Evolutionary conservation across 2,329 filamentous ascomycete genomes (phyloP).

Genomic region (Mycocentrospora acerina): DNA sequence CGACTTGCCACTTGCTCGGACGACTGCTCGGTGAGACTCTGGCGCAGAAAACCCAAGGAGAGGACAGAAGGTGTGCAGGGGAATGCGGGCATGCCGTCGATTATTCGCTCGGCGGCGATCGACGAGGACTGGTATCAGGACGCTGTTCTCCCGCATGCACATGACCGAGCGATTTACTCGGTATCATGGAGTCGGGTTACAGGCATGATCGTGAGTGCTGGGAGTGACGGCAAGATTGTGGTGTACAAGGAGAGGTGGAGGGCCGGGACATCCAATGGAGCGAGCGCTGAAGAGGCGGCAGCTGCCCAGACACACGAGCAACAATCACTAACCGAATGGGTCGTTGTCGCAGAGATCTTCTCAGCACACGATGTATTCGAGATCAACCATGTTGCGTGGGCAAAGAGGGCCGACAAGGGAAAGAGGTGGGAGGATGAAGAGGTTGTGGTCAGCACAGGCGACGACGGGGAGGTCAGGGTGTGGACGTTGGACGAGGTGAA

Average conservation of each 20-base stretch:
- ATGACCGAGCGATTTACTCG: conserved; percentile 81
- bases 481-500: conserved; percentile 59
- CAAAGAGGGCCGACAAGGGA: conserved; percentile 70
- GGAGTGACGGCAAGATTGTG: conserved; percentile 63
- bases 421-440: conserved; percentile 68
- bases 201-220: conserved; percentile 81
- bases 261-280: conserved; percentile 23
- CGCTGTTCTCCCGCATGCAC: conserved; percentile 69
- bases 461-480: conserved; percentile 83
- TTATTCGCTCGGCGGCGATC: conserved; percentile 70
- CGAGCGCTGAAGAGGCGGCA: conserved; percentile 19
- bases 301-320: conserved; percentile 13
- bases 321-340: conserved; percentile 61
- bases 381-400: conserved; percentile 91
- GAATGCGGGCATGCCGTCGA: conserved; percentile 76
- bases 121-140: conserved; percentile 86
- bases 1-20: conserved; percentile 83
- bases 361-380: conserved; percentile 90
- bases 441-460: conserved; percentile 85
- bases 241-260: conserved; percentile 25
- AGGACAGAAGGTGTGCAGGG: conserved; percentile 46
- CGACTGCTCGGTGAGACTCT: conserved; percentile 76
- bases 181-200: conserved; percentile 78
- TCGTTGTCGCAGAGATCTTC: conserved; percentile 65
- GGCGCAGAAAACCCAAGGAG: conserved; percentile 65